Evolutionary conservation across 805 yeast species (phyloP).

Genomic region (Pichia phayaonensis): DNA sequence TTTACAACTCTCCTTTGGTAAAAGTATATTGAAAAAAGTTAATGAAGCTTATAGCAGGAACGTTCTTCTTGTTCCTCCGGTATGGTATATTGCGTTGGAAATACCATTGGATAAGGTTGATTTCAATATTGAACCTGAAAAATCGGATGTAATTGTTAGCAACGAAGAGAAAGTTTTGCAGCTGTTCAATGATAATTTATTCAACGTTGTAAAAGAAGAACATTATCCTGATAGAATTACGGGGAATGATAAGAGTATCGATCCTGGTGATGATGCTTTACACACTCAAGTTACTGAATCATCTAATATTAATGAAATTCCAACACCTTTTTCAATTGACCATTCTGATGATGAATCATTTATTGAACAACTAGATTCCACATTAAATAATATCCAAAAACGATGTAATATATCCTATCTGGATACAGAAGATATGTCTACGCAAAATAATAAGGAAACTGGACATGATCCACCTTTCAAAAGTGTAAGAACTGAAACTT

Average conservation of each 20-base stretch:
- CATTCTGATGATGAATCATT: conserved; percentile 1
- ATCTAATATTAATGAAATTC: background rate
- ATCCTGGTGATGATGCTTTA: background rate
- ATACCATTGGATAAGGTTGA: conserved; percentile 24
- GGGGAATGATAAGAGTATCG: background rate
- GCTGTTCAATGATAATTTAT: conserved; percentile 10
- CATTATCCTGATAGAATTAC: conserved; percentile 3
- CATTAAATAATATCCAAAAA: background rate
- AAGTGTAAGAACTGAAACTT: background rate
- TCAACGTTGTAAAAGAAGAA: conserved; percentile 5
- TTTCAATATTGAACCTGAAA: conserved; percentile 39
- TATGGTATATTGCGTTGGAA: conserved; percentile 31
- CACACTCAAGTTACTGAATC: background rate
- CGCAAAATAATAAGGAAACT: background rate
- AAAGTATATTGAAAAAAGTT: conserved; percentile 19
- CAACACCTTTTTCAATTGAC: background rate
- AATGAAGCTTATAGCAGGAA: conserved; percentile 19
- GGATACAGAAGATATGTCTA: background rate
- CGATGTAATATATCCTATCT: background rate
- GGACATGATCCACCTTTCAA: background rate
- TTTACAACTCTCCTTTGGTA: conserved; percentile 25
- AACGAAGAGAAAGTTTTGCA: conserved; percentile 17
- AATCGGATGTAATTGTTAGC: conserved; percentile 32
- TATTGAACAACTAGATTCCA: conserved; percentile 1
- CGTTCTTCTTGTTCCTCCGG: conserved; percentile 23